A percentile compares a stretch with the other conserved stretches of the same genome.
Conservation (phyloP, 176 grass and related monocot species). For the Carex pumila region DNA sequence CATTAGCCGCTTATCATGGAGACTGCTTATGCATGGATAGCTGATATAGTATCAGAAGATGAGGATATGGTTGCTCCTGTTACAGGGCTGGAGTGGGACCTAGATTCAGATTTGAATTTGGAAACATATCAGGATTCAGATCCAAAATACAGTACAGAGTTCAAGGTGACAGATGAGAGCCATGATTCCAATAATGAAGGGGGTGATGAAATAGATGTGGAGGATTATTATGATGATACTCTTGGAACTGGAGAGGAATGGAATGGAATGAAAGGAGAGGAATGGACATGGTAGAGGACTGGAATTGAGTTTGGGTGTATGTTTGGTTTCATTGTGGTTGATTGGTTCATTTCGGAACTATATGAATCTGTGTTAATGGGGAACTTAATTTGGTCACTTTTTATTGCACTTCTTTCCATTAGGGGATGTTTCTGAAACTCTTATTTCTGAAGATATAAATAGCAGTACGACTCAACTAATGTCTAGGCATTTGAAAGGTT, state of each 20-base stretch:
- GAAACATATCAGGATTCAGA: not conserved
- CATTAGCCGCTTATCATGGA: not conserved
- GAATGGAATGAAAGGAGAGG: not conserved
- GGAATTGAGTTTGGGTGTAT: not conserved
- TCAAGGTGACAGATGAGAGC: not conserved
- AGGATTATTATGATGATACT: conserved; percentile 1
- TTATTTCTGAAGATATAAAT: not conserved
- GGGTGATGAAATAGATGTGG: not conserved
- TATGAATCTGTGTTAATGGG: not conserved
- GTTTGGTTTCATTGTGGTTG: not conserved
- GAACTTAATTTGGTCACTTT: too few species aligned
- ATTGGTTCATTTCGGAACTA: not conserved
- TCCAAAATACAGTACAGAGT: not conserved
- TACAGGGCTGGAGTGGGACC: not conserved
- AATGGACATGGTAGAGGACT: not conserved
- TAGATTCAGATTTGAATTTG: not conserved
- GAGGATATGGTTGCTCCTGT: not conserved
- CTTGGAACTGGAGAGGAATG: not conserved
- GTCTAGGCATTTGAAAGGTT: not conserved
- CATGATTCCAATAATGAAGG: not conserved
- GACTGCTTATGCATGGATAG: conserved; percentile 1
- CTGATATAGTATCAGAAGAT: not conserved
- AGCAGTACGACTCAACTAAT: not conserved
- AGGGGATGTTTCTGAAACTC: not conserved
- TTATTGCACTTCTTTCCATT: too few species aligned